phyloP scores from a whole-genome alignment of 2,329 filamentous ascomycete species.

The Aspergillus aculeatus region DNA sequence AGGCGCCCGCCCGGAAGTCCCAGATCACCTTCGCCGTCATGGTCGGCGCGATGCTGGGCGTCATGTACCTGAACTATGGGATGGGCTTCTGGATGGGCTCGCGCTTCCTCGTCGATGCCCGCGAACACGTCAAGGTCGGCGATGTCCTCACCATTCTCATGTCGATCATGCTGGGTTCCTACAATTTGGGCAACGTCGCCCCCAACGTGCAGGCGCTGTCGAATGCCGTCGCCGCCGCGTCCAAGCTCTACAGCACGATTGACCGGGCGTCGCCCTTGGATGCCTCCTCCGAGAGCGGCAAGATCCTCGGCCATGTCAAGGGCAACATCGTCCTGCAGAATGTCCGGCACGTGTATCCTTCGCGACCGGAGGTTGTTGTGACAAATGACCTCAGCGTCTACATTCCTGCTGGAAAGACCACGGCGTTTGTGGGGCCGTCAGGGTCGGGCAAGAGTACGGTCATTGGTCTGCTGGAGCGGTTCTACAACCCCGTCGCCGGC shows the following conservation, averaged over 20 bases:
- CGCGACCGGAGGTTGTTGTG: slow-evolving; percentile 45
- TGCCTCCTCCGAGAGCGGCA: slow-evolving; percentile 29
- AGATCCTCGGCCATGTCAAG: slow-evolving; percentile 22
- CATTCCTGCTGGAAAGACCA: slow-evolving; percentile 51
- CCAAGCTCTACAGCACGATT: slow-evolving; percentile 42
- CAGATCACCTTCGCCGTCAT: slow-evolving; percentile 30
- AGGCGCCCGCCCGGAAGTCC: slow-evolving; percentile 27
- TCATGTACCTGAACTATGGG: slow-evolving; percentile 34
- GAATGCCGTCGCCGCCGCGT: slow-evolving; percentile 42
- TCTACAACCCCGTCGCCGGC: slow-evolving; percentile 58
- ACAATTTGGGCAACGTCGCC: slow-evolving; percentile 38
- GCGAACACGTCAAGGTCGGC: slow-evolving; percentile 22
- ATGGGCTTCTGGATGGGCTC: slow-evolving; percentile 38
- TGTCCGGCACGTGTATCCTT: slow-evolving; percentile 49
- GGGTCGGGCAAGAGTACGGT: slow-evolving; percentile 42
- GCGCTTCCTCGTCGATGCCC: slow-evolving; percentile 24
- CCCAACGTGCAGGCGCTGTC: slow-evolving; percentile 45
- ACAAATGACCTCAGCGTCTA: slow-evolving; percentile 45
- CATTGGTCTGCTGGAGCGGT: slow-evolving; percentile 55
- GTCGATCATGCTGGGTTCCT: slow-evolving; percentile 38
- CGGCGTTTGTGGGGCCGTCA: slow-evolving; percentile 59
- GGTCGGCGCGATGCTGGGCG: slow-evolving; percentile 30
- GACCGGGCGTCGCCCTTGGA: slow-evolving; percentile 43
- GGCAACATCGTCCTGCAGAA: slow-evolving; percentile 43
- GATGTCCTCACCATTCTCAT: slow-evolving; percentile 31